These are phyloP conservation scores for Aspergillus indologenus DNA, from an alignment of 495 filamentous ascomycete genomes.

Conservation along the genomic window DNA sequence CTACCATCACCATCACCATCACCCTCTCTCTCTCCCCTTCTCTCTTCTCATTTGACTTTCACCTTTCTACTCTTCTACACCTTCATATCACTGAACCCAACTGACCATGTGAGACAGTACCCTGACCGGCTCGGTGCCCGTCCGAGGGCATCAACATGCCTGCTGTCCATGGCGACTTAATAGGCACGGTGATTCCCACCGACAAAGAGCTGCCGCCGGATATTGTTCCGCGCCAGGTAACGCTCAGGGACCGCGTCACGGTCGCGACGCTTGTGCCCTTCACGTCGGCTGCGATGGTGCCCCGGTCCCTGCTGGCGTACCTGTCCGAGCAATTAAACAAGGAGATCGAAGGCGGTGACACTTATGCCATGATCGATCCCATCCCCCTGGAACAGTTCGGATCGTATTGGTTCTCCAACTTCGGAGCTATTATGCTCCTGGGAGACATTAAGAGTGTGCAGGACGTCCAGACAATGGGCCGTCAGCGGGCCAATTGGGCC, in stretches of 20 bases:
- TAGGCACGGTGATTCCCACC: conserved; percentile 41
- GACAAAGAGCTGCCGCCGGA: conserved; percentile 60
- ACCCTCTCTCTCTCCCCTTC: not conserved
- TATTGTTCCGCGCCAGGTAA: conserved; percentile 79
- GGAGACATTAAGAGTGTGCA: conserved; percentile 70
- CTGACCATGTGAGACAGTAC: conserved; percentile 42
- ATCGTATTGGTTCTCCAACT: conserved; percentile 93
- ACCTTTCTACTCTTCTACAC: too few relatives aligned
- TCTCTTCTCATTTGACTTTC: conserved; percentile 15
- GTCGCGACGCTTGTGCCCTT: conserved; percentile 90
- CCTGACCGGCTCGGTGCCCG: conserved; percentile 31
- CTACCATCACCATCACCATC: not conserved
- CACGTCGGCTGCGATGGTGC: conserved; percentile 68
- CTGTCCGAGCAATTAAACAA: conserved; percentile 84
- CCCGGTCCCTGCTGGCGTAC: conserved; percentile 70
- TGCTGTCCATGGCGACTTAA: conserved; percentile 80
- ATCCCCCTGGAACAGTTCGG: conserved; percentile 74
- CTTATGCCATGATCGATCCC: conserved; percentile 86
- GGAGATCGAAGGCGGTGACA: conserved; percentile 95
- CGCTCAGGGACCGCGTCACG: conserved; percentile 83
- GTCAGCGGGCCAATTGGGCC: conserved; percentile 69
- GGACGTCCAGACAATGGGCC: conserved; percentile 54
- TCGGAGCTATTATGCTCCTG: conserved; percentile 88
- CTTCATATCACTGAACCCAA: too few relatives aligned
- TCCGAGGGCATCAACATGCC: conserved; percentile 60